These are phyloP conservation scores for Asterionellopsis glacialis DNA, from an alignment of 108 stramenopile genomes.

Conservation along the genomic window DNA sequence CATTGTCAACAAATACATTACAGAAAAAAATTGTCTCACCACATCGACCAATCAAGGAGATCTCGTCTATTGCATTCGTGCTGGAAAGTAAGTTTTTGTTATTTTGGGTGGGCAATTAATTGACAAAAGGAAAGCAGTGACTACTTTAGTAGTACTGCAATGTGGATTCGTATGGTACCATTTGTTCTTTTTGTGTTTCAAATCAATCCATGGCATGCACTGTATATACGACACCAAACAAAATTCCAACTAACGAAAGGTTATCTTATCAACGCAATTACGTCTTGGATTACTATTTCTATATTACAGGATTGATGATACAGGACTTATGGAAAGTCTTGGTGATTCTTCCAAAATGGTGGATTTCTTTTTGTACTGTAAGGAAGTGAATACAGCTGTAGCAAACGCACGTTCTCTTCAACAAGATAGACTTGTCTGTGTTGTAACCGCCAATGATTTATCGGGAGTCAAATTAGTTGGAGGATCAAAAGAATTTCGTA, in stretches of 20 bases:
- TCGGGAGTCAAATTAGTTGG: constrained; percentile 61
- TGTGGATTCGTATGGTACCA: no score
- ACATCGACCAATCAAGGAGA: constrained; percentile 45
- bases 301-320: constrained; percentile 74
- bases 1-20: constrained; percentile 45
- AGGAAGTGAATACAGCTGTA: constrained; percentile 67
- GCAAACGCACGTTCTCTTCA: constrained; percentile 57
- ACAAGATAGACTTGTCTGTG: constrained; percentile 37
- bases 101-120: no score
- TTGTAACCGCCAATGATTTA: constrained; percentile 73
- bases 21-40: constrained; percentile 38
- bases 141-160: no score
- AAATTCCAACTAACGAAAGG: no score
- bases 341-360: constrained; percentile 42
- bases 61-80: constrained; percentile 79
- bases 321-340: constrained; percentile 54
- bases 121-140: no score
- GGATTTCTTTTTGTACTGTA: constrained; percentile 76
- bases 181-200: no score
- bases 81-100: constrained; percentile 25
- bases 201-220: no score
- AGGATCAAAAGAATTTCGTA: constrained; percentile 52
- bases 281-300: no score
- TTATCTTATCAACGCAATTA: no score
- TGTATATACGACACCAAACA: no score